A percentile compares a stretch with the other conserved stretches of the same genome.
Conservation (phyloP, 345 rosid species). For the Eucalyptus cladocalyx region DNA sequence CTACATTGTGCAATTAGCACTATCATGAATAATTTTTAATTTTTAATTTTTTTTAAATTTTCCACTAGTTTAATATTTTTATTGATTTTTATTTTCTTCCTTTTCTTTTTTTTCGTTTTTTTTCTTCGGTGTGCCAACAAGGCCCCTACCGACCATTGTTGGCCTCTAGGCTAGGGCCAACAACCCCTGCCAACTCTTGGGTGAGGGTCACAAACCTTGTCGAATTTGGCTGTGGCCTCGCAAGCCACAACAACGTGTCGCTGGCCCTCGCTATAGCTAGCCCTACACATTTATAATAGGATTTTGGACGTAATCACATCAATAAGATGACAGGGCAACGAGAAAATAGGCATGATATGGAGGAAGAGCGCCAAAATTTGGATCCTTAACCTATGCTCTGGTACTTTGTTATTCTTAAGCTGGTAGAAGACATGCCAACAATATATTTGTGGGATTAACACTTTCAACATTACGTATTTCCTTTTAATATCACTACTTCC, state of each 20-base stretch:
- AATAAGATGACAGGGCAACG: not conserved
- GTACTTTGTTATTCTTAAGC: not conserved
- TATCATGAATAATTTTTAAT: no score
- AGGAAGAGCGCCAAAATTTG: not conserved
- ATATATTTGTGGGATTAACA: not conserved
- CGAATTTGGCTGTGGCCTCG: no score
- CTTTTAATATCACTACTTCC: no score
- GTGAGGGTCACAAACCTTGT: not conserved
- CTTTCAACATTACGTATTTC: not conserved
- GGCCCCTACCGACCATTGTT: not conserved
- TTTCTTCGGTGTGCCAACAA: not conserved
- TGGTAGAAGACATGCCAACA: not conserved
- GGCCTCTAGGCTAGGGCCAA: not conserved
- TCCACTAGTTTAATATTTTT: no score
- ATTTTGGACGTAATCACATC: not conserved
- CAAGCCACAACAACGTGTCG: rapidly evolving
- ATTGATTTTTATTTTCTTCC: no score
- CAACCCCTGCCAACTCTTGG: not conserved
- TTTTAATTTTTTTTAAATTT: no score
- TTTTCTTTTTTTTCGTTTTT: no score
- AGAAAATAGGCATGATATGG: not conserved
- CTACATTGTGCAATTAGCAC: no score
- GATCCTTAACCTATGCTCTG: not conserved
- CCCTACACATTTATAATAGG: not conserved
- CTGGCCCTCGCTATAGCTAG: rapidly evolving